A percentile compares a stretch with the other conserved stretches of the same genome.
Evolutionary conservation across 306 rosid genomes (phyloP).

Genomic region (Quercus engelmannii): DNA sequence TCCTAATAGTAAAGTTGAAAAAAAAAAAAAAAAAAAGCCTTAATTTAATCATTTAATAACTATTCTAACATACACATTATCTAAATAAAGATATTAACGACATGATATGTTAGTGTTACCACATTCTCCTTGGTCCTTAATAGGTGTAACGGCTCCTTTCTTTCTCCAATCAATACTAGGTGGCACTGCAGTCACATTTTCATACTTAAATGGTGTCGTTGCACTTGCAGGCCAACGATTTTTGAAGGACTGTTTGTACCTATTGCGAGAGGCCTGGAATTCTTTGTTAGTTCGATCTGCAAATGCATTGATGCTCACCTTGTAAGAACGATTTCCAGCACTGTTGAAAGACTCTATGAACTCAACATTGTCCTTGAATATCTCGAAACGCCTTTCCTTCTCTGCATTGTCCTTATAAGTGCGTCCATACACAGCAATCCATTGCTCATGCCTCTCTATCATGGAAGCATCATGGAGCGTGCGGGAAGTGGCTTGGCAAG

Average conservation of each 20-base stretch:
- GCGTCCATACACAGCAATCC: constrained; percentile 29
- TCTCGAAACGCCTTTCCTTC: constrained; percentile 25
- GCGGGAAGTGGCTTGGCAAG: constrained; percentile 24
- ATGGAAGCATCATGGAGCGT: constrained; percentile 13
- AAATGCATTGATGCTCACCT: constrained; percentile 26
- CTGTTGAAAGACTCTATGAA: constrained; percentile 35
- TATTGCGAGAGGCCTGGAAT: constrained; percentile 26
- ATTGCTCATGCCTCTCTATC: constrained; percentile 20
- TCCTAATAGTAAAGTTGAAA: too few relatives aligned
- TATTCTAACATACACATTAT: too few relatives aligned
- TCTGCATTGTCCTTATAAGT: constrained; percentile 19
- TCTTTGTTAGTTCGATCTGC: constrained; percentile 42
- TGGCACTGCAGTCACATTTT: constrained; percentile 10
- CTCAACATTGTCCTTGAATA: constrained; percentile 26
- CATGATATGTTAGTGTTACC: constrained; percentile 12
- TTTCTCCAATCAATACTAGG: constrained; percentile 33
- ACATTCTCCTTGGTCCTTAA: constrained; percentile 37
- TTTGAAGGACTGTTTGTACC: constrained; percentile 7
- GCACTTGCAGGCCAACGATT: not conserved
- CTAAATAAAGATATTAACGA: too few relatives aligned
- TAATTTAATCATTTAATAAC: too few relatives aligned
- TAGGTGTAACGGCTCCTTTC: constrained; percentile 32
- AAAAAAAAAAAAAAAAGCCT: too few relatives aligned
- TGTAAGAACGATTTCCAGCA: constrained; percentile 27
- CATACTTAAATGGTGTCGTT: constrained; percentile 13